A percentile compares a stretch with the other conserved stretches of the same genome.
Conservation (phyloP, 257 asterid genomes). For the Henckelia pumila region DNA sequence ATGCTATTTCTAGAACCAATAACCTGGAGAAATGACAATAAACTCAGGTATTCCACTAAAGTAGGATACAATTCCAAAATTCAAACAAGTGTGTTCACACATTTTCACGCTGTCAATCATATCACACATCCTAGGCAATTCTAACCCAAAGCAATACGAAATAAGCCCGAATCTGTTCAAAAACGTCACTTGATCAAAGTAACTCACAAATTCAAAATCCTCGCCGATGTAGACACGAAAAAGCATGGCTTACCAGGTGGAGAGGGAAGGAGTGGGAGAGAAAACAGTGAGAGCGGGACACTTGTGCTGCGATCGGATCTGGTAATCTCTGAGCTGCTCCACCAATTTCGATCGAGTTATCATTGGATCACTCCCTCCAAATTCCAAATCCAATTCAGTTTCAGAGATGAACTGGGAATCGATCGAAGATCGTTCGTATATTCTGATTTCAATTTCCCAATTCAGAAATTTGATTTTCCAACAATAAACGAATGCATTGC, state of each 20-base stretch:
- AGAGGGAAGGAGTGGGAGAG: conserved; percentile 39
- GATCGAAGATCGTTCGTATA: background rate
- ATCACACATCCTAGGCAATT: background rate
- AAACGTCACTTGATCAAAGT: background rate
- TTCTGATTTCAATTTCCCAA: too few species aligned
- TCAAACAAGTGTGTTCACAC: background rate
- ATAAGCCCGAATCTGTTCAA: background rate
- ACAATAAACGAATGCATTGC: too few species aligned
- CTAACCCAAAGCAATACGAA: background rate
- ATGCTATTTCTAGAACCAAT: background rate
- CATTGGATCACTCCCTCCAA: conserved; percentile 39
- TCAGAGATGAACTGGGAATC: background rate
- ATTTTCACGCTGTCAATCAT: background rate
- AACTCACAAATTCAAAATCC: background rate
- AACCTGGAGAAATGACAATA: too few species aligned
- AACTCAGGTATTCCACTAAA: background rate
- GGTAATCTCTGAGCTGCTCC: conserved; percentile 88
- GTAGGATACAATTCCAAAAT: background rate
- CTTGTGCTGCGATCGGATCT: conserved; percentile 88
- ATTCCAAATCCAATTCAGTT: background rate
- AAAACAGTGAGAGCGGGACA: conserved; percentile 69
- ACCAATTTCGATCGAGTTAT: conserved; percentile 86
- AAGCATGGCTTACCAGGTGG: background rate
- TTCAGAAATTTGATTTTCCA: too few species aligned
- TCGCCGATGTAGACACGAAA: too few species aligned